phyloP scores from a whole-genome alignment of 345 rosid genomes.

The Hypericum androsaemum region DNA sequence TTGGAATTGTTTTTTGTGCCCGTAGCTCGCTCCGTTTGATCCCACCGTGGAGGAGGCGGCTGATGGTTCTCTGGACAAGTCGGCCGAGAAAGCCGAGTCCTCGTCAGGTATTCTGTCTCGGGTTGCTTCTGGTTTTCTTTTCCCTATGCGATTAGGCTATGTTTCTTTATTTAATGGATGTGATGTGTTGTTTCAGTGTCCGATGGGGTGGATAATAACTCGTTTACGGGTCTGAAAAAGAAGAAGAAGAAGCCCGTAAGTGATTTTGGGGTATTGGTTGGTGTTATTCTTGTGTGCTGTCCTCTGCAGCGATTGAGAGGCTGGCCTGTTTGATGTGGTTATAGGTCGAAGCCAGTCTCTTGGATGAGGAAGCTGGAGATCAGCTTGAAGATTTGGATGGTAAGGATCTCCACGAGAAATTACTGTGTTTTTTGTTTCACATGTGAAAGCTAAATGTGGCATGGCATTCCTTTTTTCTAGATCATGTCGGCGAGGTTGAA shows the following conservation, averaged over 20 bases:
- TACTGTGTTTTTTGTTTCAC: too few relatives aligned
- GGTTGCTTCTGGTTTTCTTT: not conserved
- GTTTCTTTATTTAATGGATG: not conserved
- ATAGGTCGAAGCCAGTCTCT: constrained; percentile 53
- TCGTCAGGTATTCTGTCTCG: constrained; percentile 34
- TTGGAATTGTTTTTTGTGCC: too few relatives aligned
- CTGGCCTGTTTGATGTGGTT: constrained; percentile 9
- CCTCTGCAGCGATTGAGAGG: not conserved
- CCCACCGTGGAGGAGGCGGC: constrained; percentile 54
- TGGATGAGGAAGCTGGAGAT: constrained; percentile 61
- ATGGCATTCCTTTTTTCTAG: constrained; percentile 24
- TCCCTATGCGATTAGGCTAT: not conserved
- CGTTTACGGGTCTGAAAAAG: constrained; percentile 79
- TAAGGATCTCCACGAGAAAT: constrained; percentile 10
- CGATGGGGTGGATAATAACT: constrained; percentile 67
- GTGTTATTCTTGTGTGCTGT: not conserved
- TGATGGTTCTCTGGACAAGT: constrained; percentile 53
- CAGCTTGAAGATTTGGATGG: constrained; percentile 61
- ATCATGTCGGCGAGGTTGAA: constrained; percentile 48
- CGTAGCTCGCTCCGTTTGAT: constrained; percentile 77
- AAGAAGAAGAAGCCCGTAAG: constrained; percentile 94
- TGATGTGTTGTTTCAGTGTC: constrained; percentile 28
- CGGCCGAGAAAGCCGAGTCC: constrained; percentile 64
- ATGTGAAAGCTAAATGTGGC: too few relatives aligned
- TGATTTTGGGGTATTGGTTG: not conserved